Base-by-base conservation (phyloP, 768 basidiomycete genomes). In the Tylopilus sp. region DNA sequence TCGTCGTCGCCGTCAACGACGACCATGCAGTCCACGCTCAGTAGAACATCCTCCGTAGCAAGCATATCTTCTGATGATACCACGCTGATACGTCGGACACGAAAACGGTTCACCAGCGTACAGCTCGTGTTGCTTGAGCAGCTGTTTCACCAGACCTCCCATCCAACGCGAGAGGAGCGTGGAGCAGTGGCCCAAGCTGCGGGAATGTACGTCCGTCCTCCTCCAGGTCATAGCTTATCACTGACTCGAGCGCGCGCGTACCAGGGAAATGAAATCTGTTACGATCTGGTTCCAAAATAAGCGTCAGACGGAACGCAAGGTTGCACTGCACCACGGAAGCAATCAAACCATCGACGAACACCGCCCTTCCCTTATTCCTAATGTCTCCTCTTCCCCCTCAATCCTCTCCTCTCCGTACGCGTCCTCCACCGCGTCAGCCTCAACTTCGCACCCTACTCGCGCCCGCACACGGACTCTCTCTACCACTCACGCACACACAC, bases 71-170 rank as follows among this genome's bases (percentile, higher is more conserved):
- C 81, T 5, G 77, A 79, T 57, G 75, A 76, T 61, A 67, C 60
- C 30, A 70, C 72, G 6, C 9, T 43, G 9, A 20, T 40, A 22
- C 75, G 82, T 28, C 78, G 86, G 47, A 87, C 86, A 3, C 80
- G 86, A 35, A 86, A 85, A 65, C 76, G 86, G 2, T 88, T 88
- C 67, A 81, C 77, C 42, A 82, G 78, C 55, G 72, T 71, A 15
- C 86, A 88, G 69, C 79, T 88, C 60, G 79, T 79, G 56, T 77
- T 86, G 73, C 79, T 88, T 50, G 86, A 88, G 67, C 78, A 83
- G 55, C 78, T 88, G 40, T 88, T 83, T 63, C 85, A 85, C 68
- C 75, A 79, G 54, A 80, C 79, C 50, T 85, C 85, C 0, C 86
- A 88, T 62, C 86, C 86, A 5, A 84, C 84, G n/a, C 79, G 86